Evolutionary conservation across 305 asterid species (phyloP).

Genomic region (Plantago coronopus): DNA sequence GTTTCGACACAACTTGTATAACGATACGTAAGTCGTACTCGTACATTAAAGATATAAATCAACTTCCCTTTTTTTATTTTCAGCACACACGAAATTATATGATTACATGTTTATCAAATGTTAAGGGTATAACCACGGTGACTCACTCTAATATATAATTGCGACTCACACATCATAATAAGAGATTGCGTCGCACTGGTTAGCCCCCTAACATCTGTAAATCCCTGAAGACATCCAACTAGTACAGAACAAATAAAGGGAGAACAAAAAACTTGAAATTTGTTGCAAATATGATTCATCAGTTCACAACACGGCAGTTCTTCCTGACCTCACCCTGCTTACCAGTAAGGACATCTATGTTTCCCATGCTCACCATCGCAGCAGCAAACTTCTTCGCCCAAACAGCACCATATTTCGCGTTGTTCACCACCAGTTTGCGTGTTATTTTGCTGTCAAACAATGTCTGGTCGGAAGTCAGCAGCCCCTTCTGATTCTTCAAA

Average conservation of each 20-base stretch:
- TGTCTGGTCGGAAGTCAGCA: slow-evolving; percentile 28
- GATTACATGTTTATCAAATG: too few relatives aligned
- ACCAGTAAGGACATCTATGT: slow-evolving; percentile 46
- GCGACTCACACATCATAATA: too few relatives aligned
- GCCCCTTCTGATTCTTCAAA: not conserved
- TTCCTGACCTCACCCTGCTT: slow-evolving; percentile 47
- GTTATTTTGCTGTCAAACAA: slow-evolving; percentile 9
- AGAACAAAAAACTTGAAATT: not conserved
- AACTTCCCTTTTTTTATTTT: too few relatives aligned
- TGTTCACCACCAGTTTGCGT: not conserved
- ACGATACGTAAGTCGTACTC: too few relatives aligned
- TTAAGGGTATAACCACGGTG: too few relatives aligned
- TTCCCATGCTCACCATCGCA: slow-evolving; percentile 55
- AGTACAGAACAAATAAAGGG: slow-evolving; percentile 3
- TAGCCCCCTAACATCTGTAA: too few relatives aligned
- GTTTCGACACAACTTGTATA: too few relatives aligned
- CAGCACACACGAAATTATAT: too few relatives aligned
- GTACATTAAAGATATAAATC: too few relatives aligned
- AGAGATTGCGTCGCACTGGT: too few relatives aligned
- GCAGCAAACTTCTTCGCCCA: slow-evolving; percentile 37
- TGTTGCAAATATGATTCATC: not conserved
- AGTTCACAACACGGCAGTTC: slow-evolving; percentile 37
- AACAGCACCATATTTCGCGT: slow-evolving; percentile 32
- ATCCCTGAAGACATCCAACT: too few relatives aligned
- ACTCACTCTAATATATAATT: too few relatives aligned